Base-by-base conservation (phyloP, 2,329 filamentous ascomycete species). In the Ophiostoma piceae region DNA sequence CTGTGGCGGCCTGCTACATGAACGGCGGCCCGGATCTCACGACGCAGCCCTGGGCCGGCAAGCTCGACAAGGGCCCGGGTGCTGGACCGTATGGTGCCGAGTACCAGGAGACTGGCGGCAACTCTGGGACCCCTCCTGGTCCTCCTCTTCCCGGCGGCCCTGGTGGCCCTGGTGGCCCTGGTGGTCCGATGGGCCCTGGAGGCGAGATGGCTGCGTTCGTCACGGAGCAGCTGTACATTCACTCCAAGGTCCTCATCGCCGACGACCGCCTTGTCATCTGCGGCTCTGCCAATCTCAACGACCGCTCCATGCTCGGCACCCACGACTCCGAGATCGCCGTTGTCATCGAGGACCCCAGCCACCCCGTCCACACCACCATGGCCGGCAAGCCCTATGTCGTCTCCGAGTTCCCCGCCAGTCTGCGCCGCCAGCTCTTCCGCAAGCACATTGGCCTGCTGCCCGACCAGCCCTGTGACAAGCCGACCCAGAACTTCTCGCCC, bases 291-390 rank as follows among this genome's bases (percentile, higher is more conserved):
- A 85, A 85, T 75, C 79, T 86, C 70, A 86, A 88, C 76, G 83
- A 86, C 75, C 82, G 84, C 71, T 94, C 90, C 2, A 91, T 97
- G 80, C 85, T 96, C 3, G 93, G 93, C 51, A 85, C 86, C 70
- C 92, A 96, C 79, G 93, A 97, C 79, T 93, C 90, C 0, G 93
- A 97, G 78, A 92, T 96, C 70, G 92, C 92, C 26, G 90, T 96
- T 73, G 85, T 96, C 71, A 91, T 96, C 75, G 90, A 95, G 78
- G 93, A 96, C 77, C 85, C 87, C 3, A 85, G 88, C 1, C 71
- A 74, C 69, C 82, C 87, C 3, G 82, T 96, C 32, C 86, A 90
- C 19, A 90, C 89, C 16, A 80, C 79, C 71, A 96, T 97, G 92
- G 85, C 89, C 73, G 92, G 91, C 6, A 81, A 84, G 37, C 87